Base-by-base conservation (phyloP, 352 stramenopile species). In the Phytophthora europaea region DNA sequence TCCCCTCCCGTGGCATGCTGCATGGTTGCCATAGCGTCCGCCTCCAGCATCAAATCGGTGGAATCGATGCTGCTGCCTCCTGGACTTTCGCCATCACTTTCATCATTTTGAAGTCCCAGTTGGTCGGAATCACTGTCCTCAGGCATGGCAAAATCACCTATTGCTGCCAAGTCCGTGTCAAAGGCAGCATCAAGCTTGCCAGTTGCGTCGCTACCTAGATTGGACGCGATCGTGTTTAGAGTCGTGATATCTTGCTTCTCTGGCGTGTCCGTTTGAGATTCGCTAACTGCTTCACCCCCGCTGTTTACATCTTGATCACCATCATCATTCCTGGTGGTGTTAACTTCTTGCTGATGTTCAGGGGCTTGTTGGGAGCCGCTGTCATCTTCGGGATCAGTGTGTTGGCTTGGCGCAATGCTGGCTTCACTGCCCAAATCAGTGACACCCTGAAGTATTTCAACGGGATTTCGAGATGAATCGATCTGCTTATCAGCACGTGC, bases 11-110 rank as follows among this genome's bases (percentile, higher is more conserved):
- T 13, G 22, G 10, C 31, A 38, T 58, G 16, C 54, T 57, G 43
- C 13, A 82, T 54, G 20, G 23, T 38, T 10, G 47, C 58, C 63
- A 83, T 75, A 7, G 61, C 73, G 26, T 83, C 73, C 2, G 74
- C 73, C 28, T 83, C 76, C 70, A 79, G 65, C 65, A 83, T 72
- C 22, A 83, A 53, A 20, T 81, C 73, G 33, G 20, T 73, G 34
- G 76, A 83, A 50, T 83, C 73, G 16, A 81, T 72, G 38, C 76
- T 83, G 16, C 56, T 72, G 7, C 64, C 58, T 6, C 33, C 54
- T n/a, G 26, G 31, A 22, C 40, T 31, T 47, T 69, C 65, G 6
- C 52, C 58, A 6, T 73, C 48, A 2, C 65, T 73, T 33, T 70
- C 53, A 20, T 50, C 26, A 28, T 38, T 52, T 36, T 57, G 40